Evolutionary conservation across 495 filamentous ascomycete species (phyloP).

Genomic region (Monascus purpureus): DNA sequence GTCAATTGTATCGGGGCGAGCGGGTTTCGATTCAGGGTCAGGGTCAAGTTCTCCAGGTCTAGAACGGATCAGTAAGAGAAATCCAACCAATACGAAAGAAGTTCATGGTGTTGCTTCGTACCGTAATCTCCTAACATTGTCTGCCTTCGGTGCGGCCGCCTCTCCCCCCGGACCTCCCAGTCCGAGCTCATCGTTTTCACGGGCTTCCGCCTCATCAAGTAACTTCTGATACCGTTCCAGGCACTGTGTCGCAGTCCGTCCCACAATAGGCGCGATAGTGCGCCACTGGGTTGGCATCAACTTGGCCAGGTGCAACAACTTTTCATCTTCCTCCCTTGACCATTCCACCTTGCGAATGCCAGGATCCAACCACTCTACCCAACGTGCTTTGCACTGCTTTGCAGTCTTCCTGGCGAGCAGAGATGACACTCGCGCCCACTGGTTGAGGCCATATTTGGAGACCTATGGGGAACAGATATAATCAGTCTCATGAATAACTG

Average conservation of each 20-base stretch:
- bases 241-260: slow-evolving; percentile 91
- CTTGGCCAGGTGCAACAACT: slow-evolving; percentile 88
- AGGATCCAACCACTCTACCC: slow-evolving; percentile 96
- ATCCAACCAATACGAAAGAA: background rate
- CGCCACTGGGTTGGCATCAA: slow-evolving; percentile 99
- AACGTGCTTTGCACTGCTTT: slow-evolving; percentile 97
- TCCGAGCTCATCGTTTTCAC: slow-evolving; percentile 71
- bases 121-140: slow-evolving; percentile 78
- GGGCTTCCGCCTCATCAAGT: slow-evolving; percentile 86
- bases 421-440: slow-evolving; percentile 97
- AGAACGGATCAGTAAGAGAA: slow-evolving; percentile 10
- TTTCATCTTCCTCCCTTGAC: slow-evolving; percentile 98
- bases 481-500: too few species aligned
- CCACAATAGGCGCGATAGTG: slow-evolving; percentile 93
- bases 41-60: slow-evolving; percentile 88
- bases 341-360: slow-evolving; percentile 97
- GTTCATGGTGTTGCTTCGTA: slow-evolving; percentile 10
- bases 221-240: slow-evolving; percentile 94
- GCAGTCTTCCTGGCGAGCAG: slow-evolving; percentile 94
- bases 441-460: slow-evolving; percentile 94
- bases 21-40: slow-evolving; percentile 91
- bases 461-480: slow-evolving; percentile 32
- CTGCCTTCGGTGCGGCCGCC: slow-evolving; percentile 74
- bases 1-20: slow-evolving; percentile 94
- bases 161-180: slow-evolving; percentile 83